phyloP scores from a whole-genome alignment of 1,139 yeast genomes.

The Zygoascus meyerae region DNA sequence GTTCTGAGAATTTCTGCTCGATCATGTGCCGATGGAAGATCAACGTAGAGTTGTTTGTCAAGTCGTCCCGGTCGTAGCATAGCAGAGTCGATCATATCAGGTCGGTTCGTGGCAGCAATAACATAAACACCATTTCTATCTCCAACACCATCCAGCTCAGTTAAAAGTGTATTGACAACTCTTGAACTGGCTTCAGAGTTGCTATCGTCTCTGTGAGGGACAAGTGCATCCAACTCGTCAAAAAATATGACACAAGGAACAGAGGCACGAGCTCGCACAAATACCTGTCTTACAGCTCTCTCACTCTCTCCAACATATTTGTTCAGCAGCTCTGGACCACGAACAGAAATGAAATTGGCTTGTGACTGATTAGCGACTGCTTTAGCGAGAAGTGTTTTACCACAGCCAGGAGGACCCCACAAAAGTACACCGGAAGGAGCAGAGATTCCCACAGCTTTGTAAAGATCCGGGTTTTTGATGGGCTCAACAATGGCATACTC shows the following conservation, averaged over 20 bases:
- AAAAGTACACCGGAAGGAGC: constrained; percentile 96
- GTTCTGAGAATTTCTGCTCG: constrained; percentile 77
- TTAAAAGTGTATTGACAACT: constrained; percentile 88
- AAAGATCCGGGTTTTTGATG: constrained; percentile 84
- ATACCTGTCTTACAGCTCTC: constrained; percentile 90
- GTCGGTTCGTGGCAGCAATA: constrained; percentile 94
- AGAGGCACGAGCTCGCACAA: constrained; percentile 88
- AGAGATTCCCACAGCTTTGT: constrained; percentile 83
- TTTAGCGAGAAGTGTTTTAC: constrained; percentile 90
- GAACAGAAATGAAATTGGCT: constrained; percentile 89
- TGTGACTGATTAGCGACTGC: constrained; percentile 97
- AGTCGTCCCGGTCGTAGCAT: constrained; percentile 96
- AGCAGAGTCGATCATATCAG: constrained; percentile 98
- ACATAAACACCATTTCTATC: constrained; percentile 92
- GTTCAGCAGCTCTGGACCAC: constrained; percentile 91
- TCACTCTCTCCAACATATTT: constrained; percentile 97
- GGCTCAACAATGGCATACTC: constrained; percentile 99
- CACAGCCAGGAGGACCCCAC: constrained; percentile 99
- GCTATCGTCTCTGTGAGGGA: constrained; percentile 86
- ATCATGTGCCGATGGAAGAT: constrained; percentile 74
- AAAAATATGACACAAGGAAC: constrained; percentile 94
- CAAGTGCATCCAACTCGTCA: constrained; percentile 93
- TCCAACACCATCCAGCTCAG: constrained; percentile 90
- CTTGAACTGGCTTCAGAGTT: constrained; percentile 83
- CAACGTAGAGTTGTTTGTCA: constrained; percentile 88